Evolutionary conservation across 805 yeast genomes (phyloP), one percentile per base, ranked within the genome.

Genomic region (Wickerhamiella alocasiicola): DNA sequence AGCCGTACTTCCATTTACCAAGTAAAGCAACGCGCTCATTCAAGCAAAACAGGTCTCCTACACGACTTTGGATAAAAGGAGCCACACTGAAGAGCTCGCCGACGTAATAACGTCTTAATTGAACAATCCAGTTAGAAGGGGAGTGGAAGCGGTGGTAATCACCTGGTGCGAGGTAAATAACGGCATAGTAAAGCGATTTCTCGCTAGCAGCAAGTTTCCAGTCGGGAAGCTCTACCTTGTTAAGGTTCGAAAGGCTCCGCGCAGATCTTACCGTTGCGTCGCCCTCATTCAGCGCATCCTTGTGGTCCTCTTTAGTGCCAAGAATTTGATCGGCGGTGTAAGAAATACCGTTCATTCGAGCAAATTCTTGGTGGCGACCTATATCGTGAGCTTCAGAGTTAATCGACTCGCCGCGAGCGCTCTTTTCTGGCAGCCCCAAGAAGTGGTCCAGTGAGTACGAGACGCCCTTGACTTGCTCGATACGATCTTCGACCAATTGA

Each of bases 81-180:
- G 97, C 94, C 11, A 91, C 99, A 9, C 94, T 81, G 61, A 78
- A 91, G 36, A 91, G 69, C 60, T 91, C 95, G 18, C 99, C 99
- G 23, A 87, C 81, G 56, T 88, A 91, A 62, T 91, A 96, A 47
- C 97, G 79, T 56, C 99, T 77, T 41, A 82, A 59, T 13, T 91
- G 83, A 35, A 93, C 77, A 16, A 91, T 96, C 99, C 99, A 91
- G 56, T 81, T 79, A 1, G 84, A 73, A 2, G 99, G 98, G 9
- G 97, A 83, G 59, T 91, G 99, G 64, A 79, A 91, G 47, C 94
- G 78, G 61, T 91, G 99, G 61, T 91, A 91, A 58, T 91, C 98
- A 29, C 99, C 99, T 0, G 99, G 99, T 0, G 97, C 95, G 41
- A 91, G 67, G 57, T 91, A 91, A 15, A 91, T 83, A 15, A 91